phyloP scores from a whole-genome alignment of 768 basidiomycete species.

The Symmetrospora coprosmae region DNA sequence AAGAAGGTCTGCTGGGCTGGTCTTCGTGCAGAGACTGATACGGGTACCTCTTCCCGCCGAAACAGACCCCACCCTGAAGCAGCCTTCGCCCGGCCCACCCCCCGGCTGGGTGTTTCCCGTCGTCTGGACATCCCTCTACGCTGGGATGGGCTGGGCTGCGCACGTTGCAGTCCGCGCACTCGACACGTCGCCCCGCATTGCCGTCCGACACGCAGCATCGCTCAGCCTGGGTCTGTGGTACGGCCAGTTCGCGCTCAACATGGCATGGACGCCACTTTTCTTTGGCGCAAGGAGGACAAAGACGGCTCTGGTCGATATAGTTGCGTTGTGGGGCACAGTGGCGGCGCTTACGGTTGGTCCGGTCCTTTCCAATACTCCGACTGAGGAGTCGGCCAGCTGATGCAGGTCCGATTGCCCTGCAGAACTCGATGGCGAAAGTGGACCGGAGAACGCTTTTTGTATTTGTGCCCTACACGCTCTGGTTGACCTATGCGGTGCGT shows the following conservation, averaged over 20 bases:
- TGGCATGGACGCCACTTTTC: conserved; percentile 28
- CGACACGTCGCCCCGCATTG: conserved; percentile 19
- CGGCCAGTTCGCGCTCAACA: conserved; percentile 28
- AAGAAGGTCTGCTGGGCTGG: not conserved
- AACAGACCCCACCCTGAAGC: too few species aligned
- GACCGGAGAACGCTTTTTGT: conserved; percentile 24
- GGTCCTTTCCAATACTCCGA: not conserved
- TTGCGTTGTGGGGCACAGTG: conserved; percentile 8
- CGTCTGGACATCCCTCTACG: conserved; percentile 18
- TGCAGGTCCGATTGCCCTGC: not conserved
- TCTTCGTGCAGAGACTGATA: too few species aligned
- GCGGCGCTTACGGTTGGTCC: conserved; percentile 18
- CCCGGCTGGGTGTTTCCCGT: conserved; percentile 19
- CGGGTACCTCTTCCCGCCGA: too few species aligned
- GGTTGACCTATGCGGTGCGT: conserved; percentile 26
- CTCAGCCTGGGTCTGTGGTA: conserved; percentile 28
- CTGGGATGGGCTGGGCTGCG: conserved; percentile 20
- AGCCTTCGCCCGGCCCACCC: conserved; percentile 19
- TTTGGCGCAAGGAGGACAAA: conserved; percentile 19
- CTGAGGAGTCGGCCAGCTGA: not conserved
- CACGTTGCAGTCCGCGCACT: conserved; percentile 20
- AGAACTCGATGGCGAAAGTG: conserved; percentile 24
- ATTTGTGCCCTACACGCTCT: conserved; percentile 27
- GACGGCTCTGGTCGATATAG: conserved; percentile 25
- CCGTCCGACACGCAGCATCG: conserved; percentile 8